phyloP scores from a whole-genome alignment of 176 grass and related monocot genomes.

The Zizania latifolia region DNA sequence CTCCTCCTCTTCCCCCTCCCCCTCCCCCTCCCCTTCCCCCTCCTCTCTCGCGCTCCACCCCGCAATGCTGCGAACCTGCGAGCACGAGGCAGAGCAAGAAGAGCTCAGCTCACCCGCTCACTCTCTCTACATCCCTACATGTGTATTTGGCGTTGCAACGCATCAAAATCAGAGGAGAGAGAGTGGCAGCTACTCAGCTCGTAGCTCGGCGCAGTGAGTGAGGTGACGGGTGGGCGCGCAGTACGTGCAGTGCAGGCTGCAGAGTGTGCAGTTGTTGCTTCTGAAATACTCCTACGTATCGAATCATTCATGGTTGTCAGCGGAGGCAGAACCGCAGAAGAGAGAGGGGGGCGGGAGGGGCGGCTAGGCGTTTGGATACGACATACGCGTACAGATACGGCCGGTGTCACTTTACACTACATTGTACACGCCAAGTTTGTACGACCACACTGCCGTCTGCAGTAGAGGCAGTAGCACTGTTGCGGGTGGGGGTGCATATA shows the following conservation, averaged over 20 bases:
- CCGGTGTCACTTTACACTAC: not conserved
- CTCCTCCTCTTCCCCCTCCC: no score
- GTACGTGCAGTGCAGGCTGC: constrained; percentile 58
- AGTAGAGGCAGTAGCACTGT: no score
- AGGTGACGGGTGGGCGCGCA: not conserved
- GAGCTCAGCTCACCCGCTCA: not conserved
- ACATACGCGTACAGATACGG: not conserved
- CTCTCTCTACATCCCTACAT: no score
- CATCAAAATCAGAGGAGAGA: not conserved
- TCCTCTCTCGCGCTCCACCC: no score
- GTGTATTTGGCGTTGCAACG: not conserved
- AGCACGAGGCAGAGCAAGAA: no score
- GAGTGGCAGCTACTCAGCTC: not conserved
- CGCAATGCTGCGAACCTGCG: no score
- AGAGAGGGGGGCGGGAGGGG: no score
- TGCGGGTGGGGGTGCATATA: no score
- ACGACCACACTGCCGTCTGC: no score
- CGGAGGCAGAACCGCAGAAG: not conserved
- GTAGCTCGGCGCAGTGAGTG: not conserved
- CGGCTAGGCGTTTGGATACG: no score
- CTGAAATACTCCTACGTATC: constrained; percentile 44
- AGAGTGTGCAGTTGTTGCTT: constrained; percentile 40
- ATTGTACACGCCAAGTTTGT: no score
- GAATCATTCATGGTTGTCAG: constrained; percentile 56
- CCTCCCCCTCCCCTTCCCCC: no score